Base-by-base conservation (phyloP, 75 land plant genomes). In the Picea sitchensis region DNA sequence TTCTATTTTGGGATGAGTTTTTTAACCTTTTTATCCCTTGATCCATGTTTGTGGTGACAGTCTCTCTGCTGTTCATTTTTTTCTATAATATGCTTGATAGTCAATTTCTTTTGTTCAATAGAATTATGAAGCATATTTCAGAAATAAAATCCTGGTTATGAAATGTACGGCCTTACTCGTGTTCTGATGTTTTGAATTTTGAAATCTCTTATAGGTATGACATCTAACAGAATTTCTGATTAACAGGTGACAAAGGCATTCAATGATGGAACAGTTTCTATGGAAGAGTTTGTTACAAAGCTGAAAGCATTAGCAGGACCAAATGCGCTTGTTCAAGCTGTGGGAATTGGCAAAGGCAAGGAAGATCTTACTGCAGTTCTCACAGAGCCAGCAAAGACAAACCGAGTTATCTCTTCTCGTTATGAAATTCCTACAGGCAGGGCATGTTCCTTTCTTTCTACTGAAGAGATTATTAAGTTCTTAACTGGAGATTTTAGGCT, bases 331-430 rank as follows among this genome's bases (percentile, higher is more conserved):
- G 73, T 91, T 15, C 90, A 89, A 65, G 86, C 87, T 14, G 71
- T 93, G 34, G 94, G 86, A 14, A 81, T 93, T 68, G 91, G 93
- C 18, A 81, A 85, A 59, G 85, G 87, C 63, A 87, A 89, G 83
- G 60, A 62, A 17, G 95, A 91, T 59, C 89, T 93, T 26, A 91
- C 94, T 15, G 56, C 86, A 2, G 79, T 79, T 17, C 88, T 26
- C 26, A 26, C 26, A 26, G 26, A 91, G 3, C 77, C 87, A 31
- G 21, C 30, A 54, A 85, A 86, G 51, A 18, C 80, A 18, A 74
- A 76, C 54, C 80, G 75, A 34, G 59, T 18, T 0, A 30, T 67
- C 2, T 23, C 81, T 65, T 7, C 74, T 72, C 73, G 82, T 34
- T 73, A 80, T 76, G 83, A 83, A 80, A 81, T 92, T 41, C 92